phyloP scores from a whole-genome alignment of 1,139 yeast genomes.

The Scheffersomyces cryptocercus region DNA sequence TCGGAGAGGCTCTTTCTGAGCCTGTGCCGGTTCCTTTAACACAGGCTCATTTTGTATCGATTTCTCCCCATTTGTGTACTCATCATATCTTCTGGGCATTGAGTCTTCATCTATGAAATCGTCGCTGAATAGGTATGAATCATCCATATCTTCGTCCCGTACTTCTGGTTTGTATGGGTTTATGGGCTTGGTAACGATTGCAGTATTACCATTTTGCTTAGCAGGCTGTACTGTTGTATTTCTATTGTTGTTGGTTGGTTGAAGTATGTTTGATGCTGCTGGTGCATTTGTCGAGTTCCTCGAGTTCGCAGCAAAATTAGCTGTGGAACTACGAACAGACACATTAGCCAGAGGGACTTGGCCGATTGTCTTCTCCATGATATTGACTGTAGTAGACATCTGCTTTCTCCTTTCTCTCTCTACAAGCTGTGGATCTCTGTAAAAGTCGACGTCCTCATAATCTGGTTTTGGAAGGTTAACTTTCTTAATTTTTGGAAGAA shows the following conservation, averaged over 20 bases:
- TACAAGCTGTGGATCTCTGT: conserved; percentile 38
- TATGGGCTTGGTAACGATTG: conserved; percentile 9
- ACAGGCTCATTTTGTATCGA: neutral
- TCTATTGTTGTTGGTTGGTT: conserved; percentile 3
- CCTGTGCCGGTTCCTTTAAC: too few species aligned
- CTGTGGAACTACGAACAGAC: neutral
- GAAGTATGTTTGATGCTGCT: neutral
- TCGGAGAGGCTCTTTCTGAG: too few species aligned
- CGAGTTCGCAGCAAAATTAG: neutral
- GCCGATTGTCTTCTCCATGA: conserved; percentile 8
- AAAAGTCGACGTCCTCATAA: conserved; percentile 48
- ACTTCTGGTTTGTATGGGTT: conserved; percentile 12
- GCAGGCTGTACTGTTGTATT: conserved; percentile 5
- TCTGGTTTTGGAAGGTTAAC: conserved; percentile 55
- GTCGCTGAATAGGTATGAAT: conserved; percentile 67
- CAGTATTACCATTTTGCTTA: conserved; percentile 9
- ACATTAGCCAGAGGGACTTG: neutral
- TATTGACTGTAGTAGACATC: conserved; percentile 10
- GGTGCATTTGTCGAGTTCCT: neutral
- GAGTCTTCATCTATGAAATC: conserved; percentile 33
- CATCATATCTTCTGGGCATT: conserved; percentile 14
- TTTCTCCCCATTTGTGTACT: conserved; percentile 7
- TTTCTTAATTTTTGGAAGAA: conserved; percentile 55
- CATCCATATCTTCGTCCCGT: conserved; percentile 53
- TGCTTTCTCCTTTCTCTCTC: conserved; percentile 28